Evolutionary conservation across 352 stramenopile species (phyloP), one percentile per base, ranked within the genome.

Genomic region (Phytophthora kernoviae): DNA sequence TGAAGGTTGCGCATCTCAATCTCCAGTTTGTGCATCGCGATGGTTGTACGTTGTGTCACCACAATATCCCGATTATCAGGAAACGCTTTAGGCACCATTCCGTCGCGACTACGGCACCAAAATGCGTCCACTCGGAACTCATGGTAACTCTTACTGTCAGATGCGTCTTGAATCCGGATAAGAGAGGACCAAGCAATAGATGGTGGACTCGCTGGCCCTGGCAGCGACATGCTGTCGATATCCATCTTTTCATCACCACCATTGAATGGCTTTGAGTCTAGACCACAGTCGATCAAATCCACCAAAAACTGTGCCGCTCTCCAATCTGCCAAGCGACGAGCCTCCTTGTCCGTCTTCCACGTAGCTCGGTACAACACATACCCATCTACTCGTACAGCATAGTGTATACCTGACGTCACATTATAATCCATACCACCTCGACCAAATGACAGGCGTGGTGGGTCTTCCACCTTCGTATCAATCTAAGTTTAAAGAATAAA

Each of bases 241-340:
- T 65, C 40, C 36, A 84, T 77, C 22, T 73, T 80, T n/a, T 53
- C 26, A 42, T 84, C 70, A 7, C 62, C 60, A 15, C 53, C 60
- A 7, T 82, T 63, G 12, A 72, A 36, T 11, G 72, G 65, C 22
- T 82, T 83, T 3, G 78, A 69, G 46, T 86, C 70, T 32, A 91
- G 65, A 4, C 76, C 81, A 37, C 65, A 77, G 56, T 93, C 80
- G 39, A 93, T 91, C 41, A 93, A 59, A 58, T 91, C 76, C 43
- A 78, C 58, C 5, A 91, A 60, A 65, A 90, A 93, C n/a, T 84
- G 77, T 6, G 75, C 73, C 20, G 74, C 68, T 37, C 58, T 61
- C 43, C 66, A 85, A 21, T 83, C 83, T 4, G 70, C 84, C n/a
- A 88, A 56, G 2, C 63, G 51, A 27, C 70, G 66, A 9, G 75